A percentile compares a stretch with the other conserved stretches of the same genome.
Evolutionary conservation across 208 protist species (phyloP).

Genomic region (Angomonas desouzai): DNA sequence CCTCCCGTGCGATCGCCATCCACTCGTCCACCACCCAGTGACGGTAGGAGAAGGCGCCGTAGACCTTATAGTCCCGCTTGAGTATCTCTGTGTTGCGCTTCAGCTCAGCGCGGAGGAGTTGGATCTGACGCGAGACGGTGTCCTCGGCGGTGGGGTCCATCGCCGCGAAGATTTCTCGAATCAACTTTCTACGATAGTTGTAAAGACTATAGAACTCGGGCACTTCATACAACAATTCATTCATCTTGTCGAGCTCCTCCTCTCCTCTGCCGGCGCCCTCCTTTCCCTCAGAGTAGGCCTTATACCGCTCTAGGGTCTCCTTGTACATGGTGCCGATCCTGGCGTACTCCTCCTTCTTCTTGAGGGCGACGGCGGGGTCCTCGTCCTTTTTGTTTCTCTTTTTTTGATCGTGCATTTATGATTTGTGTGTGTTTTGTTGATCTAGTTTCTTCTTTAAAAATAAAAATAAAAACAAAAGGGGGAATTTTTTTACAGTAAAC

Average conservation of each 20-base stretch:
- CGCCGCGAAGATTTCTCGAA: constrained; percentile 1
- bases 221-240: constrained; percentile 46
- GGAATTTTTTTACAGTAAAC: neutral
- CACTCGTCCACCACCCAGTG: constrained; percentile 74
- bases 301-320: constrained; percentile 23
- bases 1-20: constrained; percentile 22
- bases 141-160: neutral
- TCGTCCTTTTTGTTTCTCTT: constrained; percentile 24
- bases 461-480: neutral
- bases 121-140: neutral
- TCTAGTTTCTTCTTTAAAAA: neutral
- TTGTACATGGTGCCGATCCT: constrained; percentile 41
- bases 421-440: constrained; percentile 6
- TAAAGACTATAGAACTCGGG: constrained; percentile 84
- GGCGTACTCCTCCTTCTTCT: constrained; percentile 33
- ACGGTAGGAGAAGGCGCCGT: constrained; percentile 83
- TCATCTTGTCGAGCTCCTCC: constrained; percentile 22
- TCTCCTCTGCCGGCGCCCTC: neutral
- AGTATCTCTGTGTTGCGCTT: constrained; percentile 60
- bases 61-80: constrained; percentile 75
- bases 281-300: constrained; percentile 14
- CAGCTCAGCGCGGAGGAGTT: constrained; percentile 52
- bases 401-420: constrained; percentile 65
- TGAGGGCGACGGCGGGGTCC: constrained; percentile 14
- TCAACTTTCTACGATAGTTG: constrained; percentile 62